phyloP scores from a whole-genome alignment of 148 eudicot genomes.

The Bassia scoparia region DNA sequence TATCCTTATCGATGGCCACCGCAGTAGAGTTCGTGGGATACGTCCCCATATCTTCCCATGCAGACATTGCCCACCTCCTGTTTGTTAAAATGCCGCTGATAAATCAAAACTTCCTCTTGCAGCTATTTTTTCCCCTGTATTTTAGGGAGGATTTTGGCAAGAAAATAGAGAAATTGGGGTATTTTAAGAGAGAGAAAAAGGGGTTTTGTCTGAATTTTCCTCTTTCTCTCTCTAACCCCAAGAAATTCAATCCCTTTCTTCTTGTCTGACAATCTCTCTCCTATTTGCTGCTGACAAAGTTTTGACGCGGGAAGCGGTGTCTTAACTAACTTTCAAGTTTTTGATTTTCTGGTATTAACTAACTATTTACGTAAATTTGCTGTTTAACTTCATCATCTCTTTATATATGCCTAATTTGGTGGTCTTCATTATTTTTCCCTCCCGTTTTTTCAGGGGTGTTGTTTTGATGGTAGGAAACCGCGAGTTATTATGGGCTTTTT shows the following conservation, averaged over 20 bases:
- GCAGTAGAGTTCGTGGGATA: conserved; percentile 23
- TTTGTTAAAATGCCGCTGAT: conserved; percentile 23
- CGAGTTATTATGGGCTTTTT: no score
- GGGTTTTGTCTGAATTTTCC: neutral
- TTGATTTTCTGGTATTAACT: conserved; percentile 5
- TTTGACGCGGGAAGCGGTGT: conserved; percentile 18
- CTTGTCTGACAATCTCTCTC: neutral
- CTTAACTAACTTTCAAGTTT: conserved; percentile 4
- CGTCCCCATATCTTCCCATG: neutral
- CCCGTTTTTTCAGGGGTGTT: neutral
- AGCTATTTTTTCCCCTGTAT: neutral
- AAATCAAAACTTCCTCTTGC: neutral
- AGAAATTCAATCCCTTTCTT: neutral
- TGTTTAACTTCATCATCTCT: neutral
- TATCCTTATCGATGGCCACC: conserved; percentile 60
- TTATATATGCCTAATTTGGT: neutral
- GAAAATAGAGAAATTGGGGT: neutral
- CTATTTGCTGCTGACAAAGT: neutral
- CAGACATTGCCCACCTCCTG: conserved; percentile 24
- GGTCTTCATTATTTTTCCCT: neutral
- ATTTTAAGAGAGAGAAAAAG: conserved; percentile 11
- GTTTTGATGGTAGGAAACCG: neutral
- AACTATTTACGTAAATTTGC: neutral
- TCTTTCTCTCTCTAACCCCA: conserved; percentile 20
- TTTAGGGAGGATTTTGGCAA: neutral